phyloP scores from a whole-genome alignment of 768 basidiomycete genomes.

The Mycena polygramma region DNA sequence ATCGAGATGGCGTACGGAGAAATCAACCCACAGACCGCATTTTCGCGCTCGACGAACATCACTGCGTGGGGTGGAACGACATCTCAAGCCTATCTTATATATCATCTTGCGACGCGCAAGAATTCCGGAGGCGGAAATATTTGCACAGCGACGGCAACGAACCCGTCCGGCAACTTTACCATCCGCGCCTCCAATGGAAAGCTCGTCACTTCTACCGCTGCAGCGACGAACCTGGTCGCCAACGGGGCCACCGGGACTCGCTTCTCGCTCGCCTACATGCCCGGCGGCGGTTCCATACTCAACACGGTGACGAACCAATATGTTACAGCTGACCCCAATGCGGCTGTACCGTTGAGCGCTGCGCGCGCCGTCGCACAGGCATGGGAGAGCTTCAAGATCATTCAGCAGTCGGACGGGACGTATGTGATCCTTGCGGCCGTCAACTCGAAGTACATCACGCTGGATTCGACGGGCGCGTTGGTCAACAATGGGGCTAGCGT shows the following conservation, averaged over 20 bases:
- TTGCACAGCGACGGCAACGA: conserved; percentile 43
- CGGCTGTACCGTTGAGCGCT: conserved; percentile 43
- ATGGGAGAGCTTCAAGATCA: conserved; percentile 48
- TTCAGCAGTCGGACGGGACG: conserved; percentile 40
- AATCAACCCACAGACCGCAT: conserved; percentile 43
- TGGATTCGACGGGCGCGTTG: conserved; percentile 43
- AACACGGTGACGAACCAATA: conserved; percentile 42
- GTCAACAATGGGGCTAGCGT: conserved; percentile 46
- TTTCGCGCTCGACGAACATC: conserved; percentile 45
- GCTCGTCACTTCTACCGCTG: conserved; percentile 40
- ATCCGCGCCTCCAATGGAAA: conserved; percentile 43
- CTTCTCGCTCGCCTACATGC: conserved; percentile 47
- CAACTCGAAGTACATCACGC: conserved; percentile 46
- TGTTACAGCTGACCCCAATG: conserved; percentile 50
- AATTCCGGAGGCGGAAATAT: conserved; percentile 43
- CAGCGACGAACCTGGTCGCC: conserved; percentile 44
- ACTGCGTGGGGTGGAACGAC: conserved; percentile 51
- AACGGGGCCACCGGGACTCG: conserved; percentile 37
- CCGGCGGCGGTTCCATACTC: conserved; percentile 47
- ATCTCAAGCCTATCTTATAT: conserved; percentile 48
- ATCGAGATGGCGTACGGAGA: conserved; percentile 51
- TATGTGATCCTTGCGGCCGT: conserved; percentile 49
- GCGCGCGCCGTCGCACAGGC: conserved; percentile 43
- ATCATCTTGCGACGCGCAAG: conserved; percentile 50
- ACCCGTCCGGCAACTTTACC: conserved; percentile 48